Base-by-base conservation (phyloP, 257 asterid genomes). In the Coffea canephora region DNA sequence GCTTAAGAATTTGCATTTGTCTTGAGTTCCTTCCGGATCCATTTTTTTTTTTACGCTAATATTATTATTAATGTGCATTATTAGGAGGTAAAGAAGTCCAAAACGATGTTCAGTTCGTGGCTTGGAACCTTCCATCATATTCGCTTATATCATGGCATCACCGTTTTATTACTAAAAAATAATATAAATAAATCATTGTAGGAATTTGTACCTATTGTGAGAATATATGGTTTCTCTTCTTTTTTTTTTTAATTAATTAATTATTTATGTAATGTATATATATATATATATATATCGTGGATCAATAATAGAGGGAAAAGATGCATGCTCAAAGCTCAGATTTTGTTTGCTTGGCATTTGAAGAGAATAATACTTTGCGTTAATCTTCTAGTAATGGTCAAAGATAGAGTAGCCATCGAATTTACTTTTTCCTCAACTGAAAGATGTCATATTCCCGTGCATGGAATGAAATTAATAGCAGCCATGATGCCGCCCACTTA, bases 161-260 rank as follows among this genome's bases (percentile, higher is more conserved):
- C 34, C 34, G 34, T 31, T 31, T 31, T 31, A 31, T 31, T 31
- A 31, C 34, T 31, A 31, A 31, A 27, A 27, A 27, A 27, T 27
- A 27, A 31, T 1, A 31, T 31, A 31, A 1, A 31, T 31, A 77
- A 41, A 49, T 78, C 43, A 78, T 73, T 25, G 14, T 54, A n/a
- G 25, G 52, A 68, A 49, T 1, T 76, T 68, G 25, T 76, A 16
- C 48, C n/a, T 74, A 31, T 54, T 75, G 50, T 48, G 78, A 48
- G 12, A 79, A 62, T 73, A 69, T 73, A 59, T 80, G 77, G 73
- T 73, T 25, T 73, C 69, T 74, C 21, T 34, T 66, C 66, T 48
- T 45, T 41, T 54, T 41, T 54, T 27, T 27, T 27, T 27, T 27
- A 27, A 27, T 27, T 27, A 27, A 27, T 27, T 27, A 27, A 27